Evolutionary conservation across 192 early-diverging fungal species (phyloP).

Genomic region (Entomortierella beljakovae): DNA sequence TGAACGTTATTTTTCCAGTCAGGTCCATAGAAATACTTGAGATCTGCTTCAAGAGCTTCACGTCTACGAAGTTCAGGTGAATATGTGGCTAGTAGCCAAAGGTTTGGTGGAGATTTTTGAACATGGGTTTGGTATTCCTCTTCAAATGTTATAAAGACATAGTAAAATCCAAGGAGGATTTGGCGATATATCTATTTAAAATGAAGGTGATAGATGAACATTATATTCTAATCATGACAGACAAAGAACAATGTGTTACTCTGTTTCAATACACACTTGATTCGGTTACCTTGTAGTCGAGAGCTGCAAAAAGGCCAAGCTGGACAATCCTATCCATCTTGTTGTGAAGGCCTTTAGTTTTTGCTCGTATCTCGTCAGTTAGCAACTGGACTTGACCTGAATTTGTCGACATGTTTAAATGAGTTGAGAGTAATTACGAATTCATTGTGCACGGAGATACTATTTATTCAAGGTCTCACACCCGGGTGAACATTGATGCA

Average conservation of each 20-base stretch:
- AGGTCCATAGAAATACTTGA: slow-evolving; percentile 36
- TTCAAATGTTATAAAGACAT: slow-evolving; percentile 37
- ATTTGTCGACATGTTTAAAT: no score
- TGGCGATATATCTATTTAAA: slow-evolving; percentile 35
- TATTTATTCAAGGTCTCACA: no score
- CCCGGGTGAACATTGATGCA: no score
- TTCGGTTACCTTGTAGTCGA: slow-evolving; percentile 29
- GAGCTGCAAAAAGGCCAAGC: slow-evolving; percentile 36
- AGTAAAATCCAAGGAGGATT: slow-evolving; percentile 47
- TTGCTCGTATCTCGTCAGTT: slow-evolving; percentile 38
- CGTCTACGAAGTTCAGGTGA: slow-evolving; percentile 29
- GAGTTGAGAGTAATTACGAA: no score
- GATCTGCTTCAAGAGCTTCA: slow-evolving; percentile 33
- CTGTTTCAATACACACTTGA: neutral
- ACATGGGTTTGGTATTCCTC: neutral
- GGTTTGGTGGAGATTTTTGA: slow-evolving; percentile 1
- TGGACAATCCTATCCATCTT: slow-evolving; percentile 38
- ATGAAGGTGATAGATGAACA: neutral
- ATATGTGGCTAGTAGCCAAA: slow-evolving; percentile 25
- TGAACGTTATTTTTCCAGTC: slow-evolving; percentile 24
- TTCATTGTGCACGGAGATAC: no score
- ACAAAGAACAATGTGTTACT: neutral
- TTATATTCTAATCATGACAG: neutral
- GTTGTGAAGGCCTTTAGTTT: slow-evolving; percentile 31
- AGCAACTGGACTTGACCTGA: slow-evolving; percentile 2